Evolutionary conservation across 768 basidiomycete genomes (phyloP).

Genomic region (Suillus subalutaceus): DNA sequence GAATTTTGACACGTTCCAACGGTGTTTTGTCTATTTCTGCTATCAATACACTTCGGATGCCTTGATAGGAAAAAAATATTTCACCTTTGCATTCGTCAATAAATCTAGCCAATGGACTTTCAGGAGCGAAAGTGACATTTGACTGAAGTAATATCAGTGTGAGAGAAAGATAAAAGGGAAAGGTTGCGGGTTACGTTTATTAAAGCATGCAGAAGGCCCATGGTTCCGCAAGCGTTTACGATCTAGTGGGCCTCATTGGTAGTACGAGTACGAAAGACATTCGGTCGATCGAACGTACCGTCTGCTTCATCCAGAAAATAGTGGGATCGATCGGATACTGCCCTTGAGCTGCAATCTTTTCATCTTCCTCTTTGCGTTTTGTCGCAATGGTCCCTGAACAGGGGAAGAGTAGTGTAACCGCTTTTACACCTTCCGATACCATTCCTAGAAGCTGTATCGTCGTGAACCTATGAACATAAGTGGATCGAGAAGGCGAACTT

Average conservation of each 20-base stretch:
- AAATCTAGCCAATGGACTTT: slow-evolving; percentile 66
- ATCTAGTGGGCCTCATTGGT: slow-evolving; percentile 48
- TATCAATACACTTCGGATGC: neutral
- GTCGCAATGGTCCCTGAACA: slow-evolving; percentile 52
- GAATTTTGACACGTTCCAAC: slow-evolving; percentile 69
- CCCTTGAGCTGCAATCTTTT: slow-evolving; percentile 47
- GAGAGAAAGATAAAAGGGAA: slow-evolving; percentile 14
- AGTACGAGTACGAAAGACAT: neutral
- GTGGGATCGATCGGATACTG: slow-evolving; percentile 58
- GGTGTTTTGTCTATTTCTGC: slow-evolving; percentile 60
- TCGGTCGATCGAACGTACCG: slow-evolving; percentile 45
- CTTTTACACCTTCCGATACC: slow-evolving; percentile 76
- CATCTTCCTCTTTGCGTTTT: slow-evolving; percentile 63
- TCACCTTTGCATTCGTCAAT: slow-evolving; percentile 64
- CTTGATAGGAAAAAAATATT: slow-evolving; percentile 1
- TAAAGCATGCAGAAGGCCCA: slow-evolving; percentile 82
- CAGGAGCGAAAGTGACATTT: slow-evolving; percentile 55
- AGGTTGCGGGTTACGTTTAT: slow-evolving; percentile 61
- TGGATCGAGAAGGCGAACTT: slow-evolving; percentile 41
- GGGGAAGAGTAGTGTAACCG: slow-evolving; percentile 87
- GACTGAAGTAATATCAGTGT: slow-evolving; percentile 41
- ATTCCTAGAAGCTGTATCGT: slow-evolving; percentile 55
- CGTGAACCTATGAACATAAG: slow-evolving; percentile 1
- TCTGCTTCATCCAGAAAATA: slow-evolving; percentile 90
- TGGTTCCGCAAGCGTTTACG: slow-evolving; percentile 85